Evolutionary conservation across 306 rosid species (phyloP).

Genomic region (Citrullus amarus): DNA sequence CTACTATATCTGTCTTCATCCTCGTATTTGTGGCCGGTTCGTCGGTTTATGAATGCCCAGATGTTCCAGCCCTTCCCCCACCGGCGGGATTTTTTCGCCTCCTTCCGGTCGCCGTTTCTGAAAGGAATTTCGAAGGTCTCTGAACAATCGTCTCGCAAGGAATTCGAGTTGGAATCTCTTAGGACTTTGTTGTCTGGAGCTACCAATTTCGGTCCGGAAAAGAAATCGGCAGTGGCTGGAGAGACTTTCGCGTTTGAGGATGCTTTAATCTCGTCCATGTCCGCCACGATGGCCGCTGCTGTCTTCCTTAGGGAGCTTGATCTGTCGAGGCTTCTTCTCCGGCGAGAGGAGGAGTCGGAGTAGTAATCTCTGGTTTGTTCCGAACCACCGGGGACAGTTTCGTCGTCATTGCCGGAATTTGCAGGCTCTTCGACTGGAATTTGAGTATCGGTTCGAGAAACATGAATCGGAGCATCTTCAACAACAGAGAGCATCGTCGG

Average conservation of each 20-base stretch:
- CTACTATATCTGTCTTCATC: conserved; percentile 63
- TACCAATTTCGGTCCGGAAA: conserved; percentile 39
- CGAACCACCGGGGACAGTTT: conserved; percentile 61
- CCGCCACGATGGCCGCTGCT: conserved; percentile 92
- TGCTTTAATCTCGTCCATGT: conserved; percentile 70
- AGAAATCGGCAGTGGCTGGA: conserved; percentile 44
- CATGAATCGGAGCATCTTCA: conserved; percentile 81
- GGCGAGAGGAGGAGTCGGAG: conserved; percentile 60
- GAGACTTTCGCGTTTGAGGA: conserved; percentile 64
- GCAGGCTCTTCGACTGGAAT: conserved; percentile 72
- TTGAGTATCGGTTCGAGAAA: conserved; percentile 52
- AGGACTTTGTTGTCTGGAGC: conserved; percentile 38
- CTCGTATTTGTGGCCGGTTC: conserved; percentile 54
- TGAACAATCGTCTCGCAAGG: conserved; percentile 64
- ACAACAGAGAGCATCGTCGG: conserved; percentile 90
- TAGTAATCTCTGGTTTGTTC: conserved; percentile 77
- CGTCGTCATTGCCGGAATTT: conserved; percentile 38
- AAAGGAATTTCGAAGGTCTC: conserved; percentile 55
- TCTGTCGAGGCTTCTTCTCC: conserved; percentile 84
- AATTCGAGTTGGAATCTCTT: conserved; percentile 64
- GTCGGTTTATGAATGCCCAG: conserved; percentile 66
- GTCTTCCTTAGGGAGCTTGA: conserved; percentile 83
- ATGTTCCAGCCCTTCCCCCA: conserved; percentile 93
- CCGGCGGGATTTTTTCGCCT: conserved; percentile 53
- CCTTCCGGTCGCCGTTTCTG: conserved; percentile 52